A percentile compares a stretch with the other conserved stretches of the same genome.
These are phyloP conservation scores for Tetrahymena elliotti DNA, from an alignment of 73 alveolate genomes.

Conservation along the genomic window DNA sequence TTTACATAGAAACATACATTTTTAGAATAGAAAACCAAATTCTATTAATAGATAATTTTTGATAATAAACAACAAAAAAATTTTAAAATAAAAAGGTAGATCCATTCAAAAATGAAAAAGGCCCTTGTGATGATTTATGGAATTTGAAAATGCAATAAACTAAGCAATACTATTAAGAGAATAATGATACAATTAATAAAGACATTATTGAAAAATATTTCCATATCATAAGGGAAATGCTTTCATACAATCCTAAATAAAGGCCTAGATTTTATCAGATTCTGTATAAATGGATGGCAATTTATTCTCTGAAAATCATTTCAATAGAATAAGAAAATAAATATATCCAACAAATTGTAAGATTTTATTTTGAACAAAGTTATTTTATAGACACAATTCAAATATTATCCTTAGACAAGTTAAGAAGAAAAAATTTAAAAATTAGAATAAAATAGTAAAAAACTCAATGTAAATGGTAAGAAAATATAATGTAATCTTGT, in stretches of 20 bases:
- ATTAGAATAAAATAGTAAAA: neutral
- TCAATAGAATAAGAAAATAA: neutral
- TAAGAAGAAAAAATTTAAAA: neutral
- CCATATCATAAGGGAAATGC: neutral
- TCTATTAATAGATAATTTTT: no score
- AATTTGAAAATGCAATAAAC: neutral
- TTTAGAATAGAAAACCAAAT: no score
- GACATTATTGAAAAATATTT: neutral
- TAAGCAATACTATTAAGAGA: neutral
- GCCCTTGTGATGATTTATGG: neutral
- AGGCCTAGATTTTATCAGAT: neutral
- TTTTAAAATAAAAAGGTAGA: neutral
- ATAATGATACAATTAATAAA: neutral
- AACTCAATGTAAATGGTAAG: neutral
- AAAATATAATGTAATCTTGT: neutral
- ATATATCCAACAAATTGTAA: neutral
- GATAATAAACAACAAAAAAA: no score
- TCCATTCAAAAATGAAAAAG: neutral
- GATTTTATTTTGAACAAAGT: neutral
- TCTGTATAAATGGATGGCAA: neutral
- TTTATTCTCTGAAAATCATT: neutral
- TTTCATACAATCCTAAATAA: neutral
- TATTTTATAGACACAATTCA: neutral
- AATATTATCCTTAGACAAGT: neutral
- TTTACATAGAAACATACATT: no score